These are phyloP conservation scores for Cydonia oblonga DNA, from an alignment of 331 rosid genomes.

Conservation along the genomic window DNA sequence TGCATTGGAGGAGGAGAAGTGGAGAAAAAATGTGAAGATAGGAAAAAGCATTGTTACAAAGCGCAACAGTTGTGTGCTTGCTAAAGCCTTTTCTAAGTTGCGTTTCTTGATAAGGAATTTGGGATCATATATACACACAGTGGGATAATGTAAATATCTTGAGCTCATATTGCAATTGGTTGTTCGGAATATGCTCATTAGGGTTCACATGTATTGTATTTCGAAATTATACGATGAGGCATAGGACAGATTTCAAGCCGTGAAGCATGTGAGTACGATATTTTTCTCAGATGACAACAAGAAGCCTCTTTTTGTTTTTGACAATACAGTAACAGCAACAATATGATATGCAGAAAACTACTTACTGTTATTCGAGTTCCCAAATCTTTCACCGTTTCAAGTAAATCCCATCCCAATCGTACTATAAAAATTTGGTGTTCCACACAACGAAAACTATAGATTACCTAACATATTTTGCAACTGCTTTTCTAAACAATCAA, in stretches of 20 bases:
- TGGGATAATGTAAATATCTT: background rate
- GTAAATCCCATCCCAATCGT: no score
- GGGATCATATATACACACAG: background rate
- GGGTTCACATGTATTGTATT: background rate
- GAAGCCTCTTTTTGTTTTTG: constrained; percentile 5
- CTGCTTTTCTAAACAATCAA: background rate
- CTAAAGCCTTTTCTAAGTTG: background rate
- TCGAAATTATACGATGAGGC: background rate
- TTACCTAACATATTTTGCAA: background rate
- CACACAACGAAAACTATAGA: background rate
- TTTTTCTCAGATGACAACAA: background rate
- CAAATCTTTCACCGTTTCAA: no score
- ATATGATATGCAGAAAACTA: background rate
- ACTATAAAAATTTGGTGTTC: background rate
- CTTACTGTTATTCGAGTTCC: background rate
- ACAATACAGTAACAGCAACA: background rate
- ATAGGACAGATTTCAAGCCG: background rate
- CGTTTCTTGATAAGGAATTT: background rate
- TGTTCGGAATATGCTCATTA: background rate
- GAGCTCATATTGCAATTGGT: background rate
- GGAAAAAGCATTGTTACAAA: background rate
- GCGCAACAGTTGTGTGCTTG: background rate
- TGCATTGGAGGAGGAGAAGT: constrained; percentile 36
- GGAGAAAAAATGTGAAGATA: constrained; percentile 1
- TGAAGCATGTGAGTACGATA: background rate